Conservation (phyloP, 306 rosid species). For the Boehmeria nivea region DNA sequence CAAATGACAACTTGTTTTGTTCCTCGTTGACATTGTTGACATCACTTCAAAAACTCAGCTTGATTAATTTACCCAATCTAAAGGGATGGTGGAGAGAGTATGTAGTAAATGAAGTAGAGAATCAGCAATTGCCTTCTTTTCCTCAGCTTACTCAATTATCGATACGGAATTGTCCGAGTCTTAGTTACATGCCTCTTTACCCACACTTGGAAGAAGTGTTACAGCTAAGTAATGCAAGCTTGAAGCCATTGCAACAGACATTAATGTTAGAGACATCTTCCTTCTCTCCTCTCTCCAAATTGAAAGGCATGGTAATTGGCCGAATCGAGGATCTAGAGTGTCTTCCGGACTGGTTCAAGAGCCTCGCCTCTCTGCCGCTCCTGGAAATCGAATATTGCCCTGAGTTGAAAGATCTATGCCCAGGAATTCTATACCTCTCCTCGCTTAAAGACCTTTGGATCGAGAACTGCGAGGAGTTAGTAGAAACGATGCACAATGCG, state of each 20-base stretch:
- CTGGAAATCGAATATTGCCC: not conserved
- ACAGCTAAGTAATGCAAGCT: not conserved
- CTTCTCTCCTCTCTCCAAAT: not conserved
- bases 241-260: not conserved
- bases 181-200: constrained; percentile 13
- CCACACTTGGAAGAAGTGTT: not conserved
- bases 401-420: not conserved
- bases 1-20: too few relatives aligned
- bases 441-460: not conserved
- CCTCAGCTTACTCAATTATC: not conserved
- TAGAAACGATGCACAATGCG: not conserved
- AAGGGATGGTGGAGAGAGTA: constrained; percentile 23
- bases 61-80: not conserved
- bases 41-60: not conserved
- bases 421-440: constrained; percentile 2
- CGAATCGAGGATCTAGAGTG: not conserved
- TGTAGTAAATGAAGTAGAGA: not conserved
- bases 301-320: not conserved
- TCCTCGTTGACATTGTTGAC: not conserved
- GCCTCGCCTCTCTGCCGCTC: not conserved
- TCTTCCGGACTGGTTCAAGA: constrained; percentile 11
- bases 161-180: not conserved
- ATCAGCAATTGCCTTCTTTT: not conserved
- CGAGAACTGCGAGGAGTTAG: not conserved
- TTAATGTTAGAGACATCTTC: not conserved